These are phyloP conservation scores for Fusarium sp. DNA, from an alignment of 2,329 filamentous ascomycete genomes.

Conservation along the genomic window DNA sequence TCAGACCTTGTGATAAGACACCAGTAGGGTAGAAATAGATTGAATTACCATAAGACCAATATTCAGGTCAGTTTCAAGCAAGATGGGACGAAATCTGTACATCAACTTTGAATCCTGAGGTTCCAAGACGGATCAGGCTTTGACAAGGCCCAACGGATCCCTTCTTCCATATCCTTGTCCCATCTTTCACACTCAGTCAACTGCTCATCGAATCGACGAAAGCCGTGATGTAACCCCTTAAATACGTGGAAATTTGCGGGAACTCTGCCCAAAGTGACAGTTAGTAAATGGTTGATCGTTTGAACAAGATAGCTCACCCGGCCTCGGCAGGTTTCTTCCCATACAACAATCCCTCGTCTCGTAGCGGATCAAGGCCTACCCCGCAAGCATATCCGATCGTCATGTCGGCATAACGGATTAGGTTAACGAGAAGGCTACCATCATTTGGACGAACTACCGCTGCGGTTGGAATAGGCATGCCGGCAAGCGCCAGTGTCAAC, in stretches of 20 bases:
- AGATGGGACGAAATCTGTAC: not conserved
- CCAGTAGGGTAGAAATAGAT: not conserved
- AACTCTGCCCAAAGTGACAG: not conserved
- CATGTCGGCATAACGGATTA: not conserved
- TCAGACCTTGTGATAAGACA: slow-evolving; percentile 24
- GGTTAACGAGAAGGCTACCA: not conserved
- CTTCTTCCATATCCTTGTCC: not conserved
- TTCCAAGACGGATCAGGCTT: slow-evolving; percentile 45
- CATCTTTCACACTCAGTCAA: not conserved
- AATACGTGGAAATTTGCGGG: not conserved
- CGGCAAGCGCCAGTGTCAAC: slow-evolving; percentile 42
- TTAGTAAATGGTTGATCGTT: not conserved
- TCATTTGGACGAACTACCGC: slow-evolving; percentile 36
- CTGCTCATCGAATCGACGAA: not conserved
- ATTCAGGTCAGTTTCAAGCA: not conserved
- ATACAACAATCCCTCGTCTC: slow-evolving; percentile 60
- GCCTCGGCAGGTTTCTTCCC: slow-evolving; percentile 54
- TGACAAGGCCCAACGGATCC: slow-evolving; percentile 29
- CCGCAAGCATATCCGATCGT: not conserved
- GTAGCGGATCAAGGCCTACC: slow-evolving; percentile 53
- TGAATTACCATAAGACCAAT: not conserved
- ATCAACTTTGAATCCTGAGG: not conserved
- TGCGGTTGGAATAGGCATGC: slow-evolving; percentile 30
- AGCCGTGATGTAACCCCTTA: not conserved
- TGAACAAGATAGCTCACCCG: slow-evolving; percentile 46